phyloP scores from a whole-genome alignment of 2,329 filamentous ascomycete genomes.

The Pestalotiopsis sp. region DNA sequence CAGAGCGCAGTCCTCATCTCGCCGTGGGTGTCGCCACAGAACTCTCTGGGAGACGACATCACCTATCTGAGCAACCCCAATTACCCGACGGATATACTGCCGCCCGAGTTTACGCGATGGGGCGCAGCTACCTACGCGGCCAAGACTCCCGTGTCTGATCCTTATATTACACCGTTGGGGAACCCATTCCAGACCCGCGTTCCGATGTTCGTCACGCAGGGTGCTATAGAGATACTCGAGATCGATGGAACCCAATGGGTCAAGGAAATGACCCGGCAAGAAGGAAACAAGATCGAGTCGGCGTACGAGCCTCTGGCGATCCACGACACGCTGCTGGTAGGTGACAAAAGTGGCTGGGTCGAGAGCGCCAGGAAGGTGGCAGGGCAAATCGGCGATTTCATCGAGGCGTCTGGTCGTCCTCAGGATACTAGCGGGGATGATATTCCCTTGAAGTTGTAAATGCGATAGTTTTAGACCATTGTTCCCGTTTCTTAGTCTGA shows the following conservation, averaged over 20 bases:
- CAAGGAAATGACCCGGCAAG: slow-evolving; percentile 30
- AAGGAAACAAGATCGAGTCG: slow-evolving; percentile 31
- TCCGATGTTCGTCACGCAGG: slow-evolving; percentile 23
- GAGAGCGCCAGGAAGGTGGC: slow-evolving; percentile 27
- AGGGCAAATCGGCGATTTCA: slow-evolving; percentile 22
- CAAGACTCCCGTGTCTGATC: slow-evolving; percentile 1
- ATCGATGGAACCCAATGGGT: slow-evolving; percentile 58
- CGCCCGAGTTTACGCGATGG: slow-evolving; percentile 37
- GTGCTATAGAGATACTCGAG: slow-evolving; percentile 30
- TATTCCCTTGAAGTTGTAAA: background rate
- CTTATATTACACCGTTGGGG: slow-evolving; percentile 21
- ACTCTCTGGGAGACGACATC: slow-evolving; percentile 15
- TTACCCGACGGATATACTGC: slow-evolving; percentile 37
- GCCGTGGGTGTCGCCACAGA: slow-evolving; percentile 18
- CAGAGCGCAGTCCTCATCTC: slow-evolving; percentile 35
- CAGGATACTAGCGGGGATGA: background rate
- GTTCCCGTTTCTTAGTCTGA: background rate
- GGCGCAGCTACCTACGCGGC: slow-evolving; percentile 33
- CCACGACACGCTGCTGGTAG: slow-evolving; percentile 47
- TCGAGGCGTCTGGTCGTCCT: slow-evolving; percentile 6
- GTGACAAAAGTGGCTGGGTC: slow-evolving; percentile 40
- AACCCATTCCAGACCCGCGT: slow-evolving; percentile 22
- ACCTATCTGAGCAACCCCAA: slow-evolving; percentile 17
- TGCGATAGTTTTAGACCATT: background rate
- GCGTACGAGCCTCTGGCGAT: slow-evolving; percentile 39